Conservation (phyloP, 2,329 filamentous ascomycete species). For the Alternaria ethzedia region DNA sequence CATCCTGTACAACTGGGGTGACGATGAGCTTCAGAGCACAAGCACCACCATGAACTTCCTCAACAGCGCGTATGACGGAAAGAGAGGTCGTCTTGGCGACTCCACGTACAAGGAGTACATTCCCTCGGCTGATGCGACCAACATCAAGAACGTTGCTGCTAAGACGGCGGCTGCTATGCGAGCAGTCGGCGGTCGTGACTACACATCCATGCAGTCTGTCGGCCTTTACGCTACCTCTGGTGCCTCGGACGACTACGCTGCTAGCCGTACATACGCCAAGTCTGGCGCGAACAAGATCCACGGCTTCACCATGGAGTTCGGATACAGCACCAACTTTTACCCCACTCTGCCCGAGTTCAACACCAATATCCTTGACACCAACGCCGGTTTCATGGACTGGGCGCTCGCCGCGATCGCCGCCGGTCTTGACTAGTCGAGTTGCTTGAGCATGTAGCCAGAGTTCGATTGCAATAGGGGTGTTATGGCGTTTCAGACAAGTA, state of each 20-base stretch:
- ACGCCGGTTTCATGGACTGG: constrained; percentile 52
- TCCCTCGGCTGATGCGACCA: constrained; percentile 41
- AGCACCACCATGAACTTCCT: constrained; percentile 59
- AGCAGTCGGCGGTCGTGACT: constrained; percentile 47
- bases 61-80: constrained; percentile 60
- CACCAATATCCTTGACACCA: constrained; percentile 50
- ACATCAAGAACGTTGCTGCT: constrained; percentile 42
- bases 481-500: background rate
- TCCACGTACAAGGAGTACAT: constrained; percentile 61
- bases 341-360: constrained; percentile 50
- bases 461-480: background rate
- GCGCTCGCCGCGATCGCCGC: constrained; percentile 46
- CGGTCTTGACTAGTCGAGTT: constrained; percentile 27
- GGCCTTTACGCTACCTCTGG: constrained; percentile 49
- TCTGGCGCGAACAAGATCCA: constrained; percentile 49
- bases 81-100: constrained; percentile 56
- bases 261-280: constrained; percentile 45
- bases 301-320: constrained; percentile 36
- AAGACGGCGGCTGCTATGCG: constrained; percentile 45
- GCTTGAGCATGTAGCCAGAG: background rate
- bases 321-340: constrained; percentile 51
- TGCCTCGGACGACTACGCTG: constrained; percentile 50
- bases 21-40: constrained; percentile 59
- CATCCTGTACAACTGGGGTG: constrained; percentile 65
- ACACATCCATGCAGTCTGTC: constrained; percentile 41